These are phyloP conservation scores for Alternaria conjuncta DNA, from an alignment of 2,329 filamentous ascomycete species.

Conservation along the genomic window DNA sequence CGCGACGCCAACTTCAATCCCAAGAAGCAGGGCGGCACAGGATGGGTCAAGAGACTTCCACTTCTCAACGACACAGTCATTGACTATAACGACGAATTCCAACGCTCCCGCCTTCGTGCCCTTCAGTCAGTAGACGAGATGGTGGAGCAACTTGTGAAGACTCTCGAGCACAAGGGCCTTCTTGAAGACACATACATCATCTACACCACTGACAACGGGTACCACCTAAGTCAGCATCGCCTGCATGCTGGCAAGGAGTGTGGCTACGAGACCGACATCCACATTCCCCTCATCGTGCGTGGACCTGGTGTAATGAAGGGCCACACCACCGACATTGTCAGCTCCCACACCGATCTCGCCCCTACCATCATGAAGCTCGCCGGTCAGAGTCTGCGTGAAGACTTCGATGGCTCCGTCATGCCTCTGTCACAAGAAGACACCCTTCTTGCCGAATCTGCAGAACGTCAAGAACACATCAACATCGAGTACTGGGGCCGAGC, in stretches of 20 bases:
- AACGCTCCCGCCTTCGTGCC: constrained; percentile 45
- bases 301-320: background rate
- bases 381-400: background rate
- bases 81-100: background rate
- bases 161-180: constrained; percentile 49
- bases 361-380: background rate
- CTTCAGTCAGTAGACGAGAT: constrained; percentile 63
- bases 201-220: constrained; percentile 48
- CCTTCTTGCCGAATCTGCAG: background rate
- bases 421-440: background rate
- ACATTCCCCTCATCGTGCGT: background rate
- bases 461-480: background rate
- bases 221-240: constrained; percentile 46
- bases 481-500: background rate
- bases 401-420: background rate
- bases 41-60: background rate
- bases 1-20: background rate
- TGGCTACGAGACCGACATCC: background rate
- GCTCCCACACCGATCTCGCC: background rate
- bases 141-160: constrained; percentile 52
- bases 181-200: constrained; percentile 55
- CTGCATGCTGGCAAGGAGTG: constrained; percentile 36
- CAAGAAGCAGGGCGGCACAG: background rate
- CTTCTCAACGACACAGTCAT: background rate
- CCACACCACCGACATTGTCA: background rate